Percentiles rank a stretch among this genome's conserved stretches.
These are phyloP conservation scores for Phytophthora europaea DNA, from an alignment of 352 stramenopile species.

Conservation along the genomic window DNA sequence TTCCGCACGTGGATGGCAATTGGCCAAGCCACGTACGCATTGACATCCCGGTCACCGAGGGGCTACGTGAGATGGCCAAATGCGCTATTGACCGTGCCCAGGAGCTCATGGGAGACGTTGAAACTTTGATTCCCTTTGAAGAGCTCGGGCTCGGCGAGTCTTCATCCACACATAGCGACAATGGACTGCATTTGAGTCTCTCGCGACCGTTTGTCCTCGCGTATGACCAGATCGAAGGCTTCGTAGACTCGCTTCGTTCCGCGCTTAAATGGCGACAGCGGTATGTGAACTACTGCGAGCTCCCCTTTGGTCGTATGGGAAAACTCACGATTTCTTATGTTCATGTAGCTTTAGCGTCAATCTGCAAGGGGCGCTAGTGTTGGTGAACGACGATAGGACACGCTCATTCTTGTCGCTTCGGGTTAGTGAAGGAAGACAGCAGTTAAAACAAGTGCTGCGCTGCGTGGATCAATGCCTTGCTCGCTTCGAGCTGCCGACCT, in stretches of 20 bases:
- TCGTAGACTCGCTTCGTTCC: slow-evolving; percentile 70
- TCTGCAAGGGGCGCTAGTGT: slow-evolving; percentile 48
- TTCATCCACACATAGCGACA: slow-evolving; percentile 11
- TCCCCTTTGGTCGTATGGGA: background rate
- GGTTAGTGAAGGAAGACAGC: slow-evolving; percentile 45
- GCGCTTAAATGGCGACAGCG: slow-evolving; percentile 78
- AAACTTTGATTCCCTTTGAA: slow-evolving; percentile 51
- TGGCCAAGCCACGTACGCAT: slow-evolving; percentile 85
- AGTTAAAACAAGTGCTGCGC: slow-evolving; percentile 52
- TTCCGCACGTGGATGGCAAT: slow-evolving; percentile 83
- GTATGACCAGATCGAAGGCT: slow-evolving; percentile 73
- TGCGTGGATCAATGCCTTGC: slow-evolving; percentile 75
- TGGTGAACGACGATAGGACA: slow-evolving; percentile 82
- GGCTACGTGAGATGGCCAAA: slow-evolving; percentile 38
- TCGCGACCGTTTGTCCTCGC: slow-evolving; percentile 81
- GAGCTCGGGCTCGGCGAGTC: slow-evolving; percentile 21
- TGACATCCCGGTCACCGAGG: slow-evolving; percentile 38
- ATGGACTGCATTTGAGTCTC: slow-evolving; percentile 72
- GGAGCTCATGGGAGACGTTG: slow-evolving; percentile 26
- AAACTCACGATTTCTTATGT: slow-evolving; percentile 1
- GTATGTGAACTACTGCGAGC: slow-evolving; percentile 35
- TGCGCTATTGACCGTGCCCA: slow-evolving; percentile 47
- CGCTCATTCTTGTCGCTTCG: slow-evolving; percentile 78
- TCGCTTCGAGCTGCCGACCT: slow-evolving; percentile 56
- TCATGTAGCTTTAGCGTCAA: slow-evolving; percentile 55